Evolutionary conservation across 2,329 filamentous ascomycete species (phyloP), one percentile per base, ranked within the genome.

Genomic region (Leptographium radiaticola): DNA sequence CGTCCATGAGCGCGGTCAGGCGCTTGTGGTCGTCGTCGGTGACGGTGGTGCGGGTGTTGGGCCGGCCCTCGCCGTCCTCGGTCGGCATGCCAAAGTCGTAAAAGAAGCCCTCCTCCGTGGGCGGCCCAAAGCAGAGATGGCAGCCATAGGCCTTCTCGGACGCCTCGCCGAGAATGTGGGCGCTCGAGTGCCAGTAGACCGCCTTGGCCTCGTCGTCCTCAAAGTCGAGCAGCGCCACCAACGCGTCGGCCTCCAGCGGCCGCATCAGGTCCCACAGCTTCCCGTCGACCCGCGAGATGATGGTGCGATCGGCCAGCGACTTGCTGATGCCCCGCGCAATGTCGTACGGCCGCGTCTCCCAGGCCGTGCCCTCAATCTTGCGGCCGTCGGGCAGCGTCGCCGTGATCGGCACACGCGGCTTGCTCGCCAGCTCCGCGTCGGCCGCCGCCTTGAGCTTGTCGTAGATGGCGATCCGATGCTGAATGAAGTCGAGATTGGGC

Each of bases 151-250:
- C 80, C 65, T 86, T 80, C 71, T 98, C 93, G 50, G 86, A 87
- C 56, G 90, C 90, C 71, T 97, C 93, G 61, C 93, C 93, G n/a
- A 98, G 80, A 59, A 95, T 84, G 68, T 98, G 93, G 46, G 93
- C 93, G 63, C 86, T 91, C 20, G 89, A 95, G 70, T 97, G 93
- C 91, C 91, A 98, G 73, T 96, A 98, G 54, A 97, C 91, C 68
- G 88, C 88, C 73, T 93, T 90, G 63, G 89, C 91, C 71, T 87
- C 65, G 49, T 75, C 72, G 59, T 77, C 70, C 64, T 67, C 85
- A 73, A 97, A 98, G 59, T 86, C 83, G 59, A 97, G 76, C 53
- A 96, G 76, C 64, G 90, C 86, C 33, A 98, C 78, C 62, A 81
- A 86, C 73, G 88, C 93, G 73, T 84, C 88, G 70, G 81, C 83